Conservation (phyloP, 2,329 filamentous ascomycete species). For the Xylaria sp. region DNA sequence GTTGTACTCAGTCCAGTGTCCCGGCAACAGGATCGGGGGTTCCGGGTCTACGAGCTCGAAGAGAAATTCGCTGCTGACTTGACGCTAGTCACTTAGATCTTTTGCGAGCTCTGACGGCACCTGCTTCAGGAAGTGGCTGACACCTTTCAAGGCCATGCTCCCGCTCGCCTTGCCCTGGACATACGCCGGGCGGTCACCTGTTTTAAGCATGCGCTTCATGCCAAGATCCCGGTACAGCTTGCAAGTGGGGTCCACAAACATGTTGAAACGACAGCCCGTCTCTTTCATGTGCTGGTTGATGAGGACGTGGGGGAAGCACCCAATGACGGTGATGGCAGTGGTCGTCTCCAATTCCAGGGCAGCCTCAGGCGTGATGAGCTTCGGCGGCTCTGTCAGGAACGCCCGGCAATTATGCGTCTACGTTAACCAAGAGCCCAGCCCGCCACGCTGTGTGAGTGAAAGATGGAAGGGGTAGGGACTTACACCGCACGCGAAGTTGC, state of each 20-base stretch:
- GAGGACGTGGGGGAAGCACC: constrained; percentile 71
- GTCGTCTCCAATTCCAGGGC: constrained; percentile 58
- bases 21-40: constrained; percentile 53
- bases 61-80: constrained; percentile 81
- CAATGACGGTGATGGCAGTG: constrained; percentile 72
- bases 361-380: constrained; percentile 58
- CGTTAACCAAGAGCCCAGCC: constrained; percentile 18
- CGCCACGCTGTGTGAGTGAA: neutral
- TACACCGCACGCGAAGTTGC: constrained; percentile 83
- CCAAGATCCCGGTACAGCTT: constrained; percentile 70
- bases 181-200: constrained; percentile 68
- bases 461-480: constrained; percentile 38
- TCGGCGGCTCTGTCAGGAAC: constrained; percentile 68
- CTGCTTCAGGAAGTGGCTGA: constrained; percentile 65
- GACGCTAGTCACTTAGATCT: constrained; percentile 68
- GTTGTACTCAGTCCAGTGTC: neutral
- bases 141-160: constrained; percentile 55
- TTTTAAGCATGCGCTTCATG: constrained; percentile 67
- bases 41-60: constrained; percentile 63
- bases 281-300: constrained; percentile 69
- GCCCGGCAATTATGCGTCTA: constrained; percentile 73
- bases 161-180: constrained; percentile 59
- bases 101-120: constrained; percentile 62
- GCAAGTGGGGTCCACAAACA: constrained; percentile 76
- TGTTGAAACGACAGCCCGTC: constrained; percentile 71